A percentile compares a stretch with the other conserved stretches of the same genome.
These are phyloP conservation scores for Hepatocystis sp. DNA, from an alignment of 169 alveolate species.

Conservation along the genomic window DNA sequence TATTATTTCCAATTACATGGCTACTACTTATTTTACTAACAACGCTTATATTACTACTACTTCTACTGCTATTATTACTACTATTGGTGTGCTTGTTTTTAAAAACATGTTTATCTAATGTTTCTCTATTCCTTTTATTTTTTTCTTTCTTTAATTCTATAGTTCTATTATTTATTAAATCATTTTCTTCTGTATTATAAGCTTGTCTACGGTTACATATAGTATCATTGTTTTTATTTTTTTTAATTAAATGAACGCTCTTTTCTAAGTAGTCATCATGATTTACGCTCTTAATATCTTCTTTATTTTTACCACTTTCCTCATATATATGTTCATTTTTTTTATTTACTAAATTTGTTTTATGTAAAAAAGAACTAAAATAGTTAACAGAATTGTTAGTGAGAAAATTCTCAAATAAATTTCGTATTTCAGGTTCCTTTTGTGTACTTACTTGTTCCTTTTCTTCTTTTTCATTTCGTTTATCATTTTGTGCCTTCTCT, in stretches of 20 bases:
- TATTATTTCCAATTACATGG: too few relatives aligned
- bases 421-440: conserved; percentile 67
- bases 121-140: conserved; percentile 6
- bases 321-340: conserved; percentile 19
- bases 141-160: conserved; percentile 8
- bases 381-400: conserved; percentile 62
- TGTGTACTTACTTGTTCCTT: too few relatives aligned
- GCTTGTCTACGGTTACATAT: too few relatives aligned
- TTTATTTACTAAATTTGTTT: conserved; percentile 29
- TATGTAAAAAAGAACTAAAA: conserved; percentile 50
- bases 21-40: too few relatives aligned
- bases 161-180: not conserved
- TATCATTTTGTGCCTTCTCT: too few relatives aligned
- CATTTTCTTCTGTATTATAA: too few relatives aligned
- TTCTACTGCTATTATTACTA: too few relatives aligned
- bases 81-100: too few relatives aligned
- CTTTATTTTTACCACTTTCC: conserved; percentile 19
- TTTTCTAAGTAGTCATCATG: too few relatives aligned
- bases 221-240: not conserved
- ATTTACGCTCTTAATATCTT: too few relatives aligned
- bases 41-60: too few relatives aligned
- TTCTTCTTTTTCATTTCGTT: conserved; percentile 26
- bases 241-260: not conserved
- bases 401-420: conserved; percentile 60
- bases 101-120: not conserved